phyloP scores from a whole-genome alignment of 2,329 filamentous ascomycete genomes.

The Biscogniauxia mediterranea region DNA sequence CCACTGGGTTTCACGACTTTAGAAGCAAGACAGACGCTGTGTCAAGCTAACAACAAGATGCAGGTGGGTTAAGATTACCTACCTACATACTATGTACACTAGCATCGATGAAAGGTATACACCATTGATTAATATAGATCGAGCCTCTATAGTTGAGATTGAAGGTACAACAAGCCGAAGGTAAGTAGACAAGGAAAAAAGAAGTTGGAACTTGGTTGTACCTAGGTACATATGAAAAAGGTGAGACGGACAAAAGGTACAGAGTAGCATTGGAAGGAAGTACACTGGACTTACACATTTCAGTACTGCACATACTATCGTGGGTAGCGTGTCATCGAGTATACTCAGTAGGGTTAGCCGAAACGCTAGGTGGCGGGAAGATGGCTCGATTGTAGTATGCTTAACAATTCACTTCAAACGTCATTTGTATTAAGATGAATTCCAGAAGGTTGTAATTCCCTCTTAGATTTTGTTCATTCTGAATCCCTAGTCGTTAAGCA shows the following conservation, averaged over 20 bases:
- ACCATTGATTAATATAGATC: not conserved
- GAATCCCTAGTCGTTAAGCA: too few species aligned
- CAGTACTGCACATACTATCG: too few species aligned
- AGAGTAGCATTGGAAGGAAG: too few species aligned
- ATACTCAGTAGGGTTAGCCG: not conserved
- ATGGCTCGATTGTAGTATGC: not conserved
- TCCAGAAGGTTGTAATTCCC: slow-evolving; percentile 2
- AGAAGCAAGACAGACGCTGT: slow-evolving; percentile 23
- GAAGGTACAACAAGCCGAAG: too few species aligned
- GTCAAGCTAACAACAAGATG: slow-evolving; percentile 15
- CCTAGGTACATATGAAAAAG: too few species aligned
- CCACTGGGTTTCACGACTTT: slow-evolving; percentile 13
- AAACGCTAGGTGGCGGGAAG: slow-evolving; percentile 1
- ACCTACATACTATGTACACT: not conserved
- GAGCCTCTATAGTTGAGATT: too few species aligned
- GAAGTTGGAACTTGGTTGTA: too few species aligned
- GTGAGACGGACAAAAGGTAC: too few species aligned
- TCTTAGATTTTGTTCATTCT: not conserved
- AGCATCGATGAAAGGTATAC: slow-evolving; percentile 1
- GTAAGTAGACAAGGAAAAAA: not conserved
- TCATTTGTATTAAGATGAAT: slow-evolving; percentile 12
- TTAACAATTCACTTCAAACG: slow-evolving; percentile 8
- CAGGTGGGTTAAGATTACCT: not conserved
- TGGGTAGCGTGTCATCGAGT: not conserved
- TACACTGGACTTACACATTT: too few species aligned